These are phyloP conservation scores for Ustilago curta DNA, from an alignment of 1,284 basidiomycete species.

Conservation along the genomic window DNA sequence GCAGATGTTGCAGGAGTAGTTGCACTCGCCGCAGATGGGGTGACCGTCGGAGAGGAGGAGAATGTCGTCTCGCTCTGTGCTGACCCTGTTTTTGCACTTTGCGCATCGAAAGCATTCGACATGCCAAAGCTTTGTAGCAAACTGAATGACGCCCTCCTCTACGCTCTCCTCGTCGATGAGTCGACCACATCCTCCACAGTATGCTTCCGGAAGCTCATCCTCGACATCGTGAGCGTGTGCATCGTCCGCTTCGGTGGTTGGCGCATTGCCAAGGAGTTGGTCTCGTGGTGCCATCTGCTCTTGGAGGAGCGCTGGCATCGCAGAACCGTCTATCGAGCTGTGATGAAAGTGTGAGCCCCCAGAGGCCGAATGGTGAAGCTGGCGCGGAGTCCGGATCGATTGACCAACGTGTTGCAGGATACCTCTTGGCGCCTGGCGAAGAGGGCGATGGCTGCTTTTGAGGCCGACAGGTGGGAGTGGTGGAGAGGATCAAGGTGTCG, in stretches of 20 bases:
- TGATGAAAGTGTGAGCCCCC: too few relatives aligned
- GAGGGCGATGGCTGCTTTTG: too few relatives aligned
- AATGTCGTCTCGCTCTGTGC: constrained; percentile 87
- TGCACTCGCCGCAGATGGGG: constrained; percentile 95
- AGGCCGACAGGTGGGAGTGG: too few relatives aligned
- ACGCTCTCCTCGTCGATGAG: constrained; percentile 61
- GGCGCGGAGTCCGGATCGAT: too few relatives aligned
- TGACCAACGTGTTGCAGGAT: too few relatives aligned
- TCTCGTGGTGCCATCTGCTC: constrained; percentile 13
- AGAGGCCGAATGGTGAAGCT: neutral
- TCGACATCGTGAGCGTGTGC: constrained; percentile 23
- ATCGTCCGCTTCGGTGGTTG: constrained; percentile 8
- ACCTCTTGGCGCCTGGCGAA: too few relatives aligned
- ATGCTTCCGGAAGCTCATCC: constrained; percentile 55
- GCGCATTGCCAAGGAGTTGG: constrained; percentile 9
- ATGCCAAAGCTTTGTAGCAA: constrained; percentile 65
- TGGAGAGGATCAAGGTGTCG: too few relatives aligned
- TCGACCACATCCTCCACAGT: constrained; percentile 60
- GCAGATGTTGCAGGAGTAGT: constrained; percentile 76
- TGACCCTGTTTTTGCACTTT: constrained; percentile 73
- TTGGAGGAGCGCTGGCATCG: constrained; percentile 40
- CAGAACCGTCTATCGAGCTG: neutral
- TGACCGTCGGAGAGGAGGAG: constrained; percentile 94
- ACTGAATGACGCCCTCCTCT: constrained; percentile 61
- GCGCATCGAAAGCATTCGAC: constrained; percentile 59